Base-by-base conservation (phyloP, 345 rosid genomes). In the Leavenworthia alabamica region DNA sequence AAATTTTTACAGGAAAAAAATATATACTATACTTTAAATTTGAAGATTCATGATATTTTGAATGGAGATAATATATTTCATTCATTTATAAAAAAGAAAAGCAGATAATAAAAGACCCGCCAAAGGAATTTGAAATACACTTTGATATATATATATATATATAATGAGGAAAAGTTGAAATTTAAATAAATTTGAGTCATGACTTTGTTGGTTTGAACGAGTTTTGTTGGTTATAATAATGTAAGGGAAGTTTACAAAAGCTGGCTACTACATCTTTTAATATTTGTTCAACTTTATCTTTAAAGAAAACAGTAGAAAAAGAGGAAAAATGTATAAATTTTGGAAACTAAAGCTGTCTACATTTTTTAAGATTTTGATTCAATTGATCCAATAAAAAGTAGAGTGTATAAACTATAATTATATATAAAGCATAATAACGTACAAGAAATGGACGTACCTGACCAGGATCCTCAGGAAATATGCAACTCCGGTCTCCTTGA, bases 401-500 rank as follows among this genome's bases (percentile, higher is more conserved):
- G 49, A 13, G 47, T 57, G 49, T 35, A 28, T 35, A 58, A 71
- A 33, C n/a, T n/a, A n/a, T n/a, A 19, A 26, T 33, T 68, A 40
- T 40, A 12, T 27, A 19, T 2, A 60, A 52, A 47, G 49, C 32
- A 60, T 20, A 20, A 6, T 6, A 16, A 46, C 5, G 6, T 12
- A 10, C 4, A 42, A 22, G 7, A 39, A 64, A 24, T 41, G 20
- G 42, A 49, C 35, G 53, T 79, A 84, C 95, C 88, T 84, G 91
- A 78, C 88, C 91, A 73, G 92, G 90, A 75, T 90, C 96, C 68
- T 90, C 97, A 68, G 97, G 94, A 79, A 88, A 88, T 54, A 85
- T 70, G 74, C 82, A 78, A 73, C 78, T 81, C 82, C 82, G 78
- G 58, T 86, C 86, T 24, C 90, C 96, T 62, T 75, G 85, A 67